A percentile compares a stretch with the other conserved stretches of the same genome.
phyloP scores from a whole-genome alignment of 2,329 filamentous ascomycete genomes.

The Fusarium nanum region DNA sequence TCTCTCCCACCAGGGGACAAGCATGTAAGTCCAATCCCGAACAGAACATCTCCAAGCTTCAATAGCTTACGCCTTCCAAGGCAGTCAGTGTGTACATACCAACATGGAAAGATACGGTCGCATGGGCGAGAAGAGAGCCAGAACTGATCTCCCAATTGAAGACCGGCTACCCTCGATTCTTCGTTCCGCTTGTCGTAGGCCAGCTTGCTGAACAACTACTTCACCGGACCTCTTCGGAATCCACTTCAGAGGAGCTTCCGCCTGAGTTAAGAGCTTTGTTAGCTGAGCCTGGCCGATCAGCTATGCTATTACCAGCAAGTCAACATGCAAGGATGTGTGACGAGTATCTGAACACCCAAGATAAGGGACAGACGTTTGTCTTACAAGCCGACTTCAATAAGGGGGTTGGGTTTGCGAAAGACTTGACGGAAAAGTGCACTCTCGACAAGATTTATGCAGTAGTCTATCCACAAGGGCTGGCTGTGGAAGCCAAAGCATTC shows the following conservation, averaged over 20 bases:
- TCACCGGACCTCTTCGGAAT: conserved; percentile 16
- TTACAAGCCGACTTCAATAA: conserved; percentile 29
- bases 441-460: conserved; percentile 31
- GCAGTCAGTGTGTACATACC: conserved; percentile 49
- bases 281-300: not conserved
- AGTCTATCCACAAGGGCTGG: conserved; percentile 26
- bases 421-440: not conserved
- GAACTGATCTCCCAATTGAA: conserved; percentile 38
- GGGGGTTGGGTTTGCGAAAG: not conserved
- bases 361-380: not conserved
- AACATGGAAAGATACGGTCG: conserved; percentile 44
- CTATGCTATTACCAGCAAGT: conserved; percentile 31
- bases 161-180: conserved; percentile 48
- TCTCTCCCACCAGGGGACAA: conserved; percentile 44
- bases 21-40: conserved; percentile 36
- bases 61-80: conserved; percentile 19
- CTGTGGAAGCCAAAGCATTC: conserved; percentile 44
- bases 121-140: conserved; percentile 42
- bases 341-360: conserved; percentile 29
- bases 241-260: not conserved
- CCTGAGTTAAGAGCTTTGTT: not conserved
- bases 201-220: conserved; percentile 37
- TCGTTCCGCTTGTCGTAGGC: conserved; percentile 40
- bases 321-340: conserved; percentile 30
- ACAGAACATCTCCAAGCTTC: not conserved